A percentile compares a stretch with the other conserved stretches of the same genome.
Evolutionary conservation across 352 stramenopile genomes (phyloP).

Genomic region (Phytopythium boreale): DNA sequence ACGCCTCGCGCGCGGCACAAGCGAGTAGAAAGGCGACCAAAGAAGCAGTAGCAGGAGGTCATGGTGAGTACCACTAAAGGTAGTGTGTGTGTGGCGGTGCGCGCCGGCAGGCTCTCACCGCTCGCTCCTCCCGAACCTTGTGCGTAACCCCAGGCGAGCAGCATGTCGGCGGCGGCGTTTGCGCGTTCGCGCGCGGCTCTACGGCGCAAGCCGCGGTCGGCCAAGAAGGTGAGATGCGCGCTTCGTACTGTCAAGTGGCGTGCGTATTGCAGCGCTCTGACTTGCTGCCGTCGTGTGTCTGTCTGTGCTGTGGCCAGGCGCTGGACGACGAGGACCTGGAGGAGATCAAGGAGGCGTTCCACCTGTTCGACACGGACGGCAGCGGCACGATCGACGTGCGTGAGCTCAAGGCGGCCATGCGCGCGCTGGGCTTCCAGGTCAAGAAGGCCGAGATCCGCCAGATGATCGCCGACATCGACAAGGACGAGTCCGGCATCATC

Average conservation of each 20-base stretch:
- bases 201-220: constrained; percentile 50
- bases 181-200: constrained; percentile 54
- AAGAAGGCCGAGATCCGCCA: constrained; percentile 92
- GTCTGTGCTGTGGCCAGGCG: constrained; percentile 16
- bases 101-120: not conserved
- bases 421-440: constrained; percentile 91
- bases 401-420: constrained; percentile 94
- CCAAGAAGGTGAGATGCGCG: constrained; percentile 46
- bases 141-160: not conserved
- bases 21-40: not conserved
- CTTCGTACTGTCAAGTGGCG: not conserved
- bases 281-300: not conserved
- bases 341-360: constrained; percentile 94
- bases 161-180: constrained; percentile 62
- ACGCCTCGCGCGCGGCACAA: too few species aligned
- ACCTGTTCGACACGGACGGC: constrained; percentile 92
- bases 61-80: not conserved
- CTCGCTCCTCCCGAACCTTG: not conserved
- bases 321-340: constrained; percentile 92
- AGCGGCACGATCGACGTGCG: constrained; percentile 90
- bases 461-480: constrained; percentile 94
- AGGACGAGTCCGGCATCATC: constrained; percentile 88
- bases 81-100: too few species aligned
- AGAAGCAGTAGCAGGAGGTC: too few species aligned
- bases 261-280: not conserved